Evolutionary conservation across 164 flowering plant species (phyloP).

Genomic region (Tetrastigma voinierianum): DNA sequence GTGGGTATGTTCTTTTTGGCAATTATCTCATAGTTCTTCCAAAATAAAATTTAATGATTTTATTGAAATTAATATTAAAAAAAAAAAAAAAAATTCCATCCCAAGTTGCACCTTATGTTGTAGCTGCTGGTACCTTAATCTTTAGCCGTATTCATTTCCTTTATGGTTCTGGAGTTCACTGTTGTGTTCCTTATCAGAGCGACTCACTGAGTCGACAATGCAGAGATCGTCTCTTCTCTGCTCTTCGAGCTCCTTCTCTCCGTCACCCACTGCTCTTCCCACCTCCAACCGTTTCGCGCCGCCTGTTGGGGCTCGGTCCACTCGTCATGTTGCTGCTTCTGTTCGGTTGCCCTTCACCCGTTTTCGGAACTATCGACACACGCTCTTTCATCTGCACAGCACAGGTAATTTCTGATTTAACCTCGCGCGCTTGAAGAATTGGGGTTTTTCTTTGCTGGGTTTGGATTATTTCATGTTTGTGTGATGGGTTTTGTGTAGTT

Average conservation of each 20-base stretch:
- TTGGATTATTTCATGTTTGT: background rate
- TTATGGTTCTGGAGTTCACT: constrained; percentile 2
- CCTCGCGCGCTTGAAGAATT: background rate
- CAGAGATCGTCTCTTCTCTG: constrained; percentile 18
- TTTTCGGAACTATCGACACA: background rate
- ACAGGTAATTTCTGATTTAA: constrained; percentile 14
- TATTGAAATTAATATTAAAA: too few species aligned
- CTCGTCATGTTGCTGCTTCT: background rate
- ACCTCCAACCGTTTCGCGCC: background rate
- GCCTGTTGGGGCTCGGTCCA: background rate
- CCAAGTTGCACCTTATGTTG: too few species aligned
- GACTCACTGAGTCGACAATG: constrained; percentile 10
- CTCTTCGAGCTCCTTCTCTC: constrained; percentile 17
- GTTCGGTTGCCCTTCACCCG: background rate
- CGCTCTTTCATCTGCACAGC: constrained; percentile 14
- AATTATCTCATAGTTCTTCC: too few species aligned
- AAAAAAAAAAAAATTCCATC: too few species aligned
- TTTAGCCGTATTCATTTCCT: constrained; percentile 6
- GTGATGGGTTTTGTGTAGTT: background rate
- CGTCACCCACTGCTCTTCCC: constrained; percentile 3
- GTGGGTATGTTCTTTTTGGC: too few species aligned
- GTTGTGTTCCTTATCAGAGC: background rate
- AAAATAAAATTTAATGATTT: too few species aligned
- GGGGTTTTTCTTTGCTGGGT: background rate
- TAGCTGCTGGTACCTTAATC: too few species aligned